phyloP scores from a whole-genome alignment of 768 basidiomycete genomes.

The Tylopilus felleus region DNA sequence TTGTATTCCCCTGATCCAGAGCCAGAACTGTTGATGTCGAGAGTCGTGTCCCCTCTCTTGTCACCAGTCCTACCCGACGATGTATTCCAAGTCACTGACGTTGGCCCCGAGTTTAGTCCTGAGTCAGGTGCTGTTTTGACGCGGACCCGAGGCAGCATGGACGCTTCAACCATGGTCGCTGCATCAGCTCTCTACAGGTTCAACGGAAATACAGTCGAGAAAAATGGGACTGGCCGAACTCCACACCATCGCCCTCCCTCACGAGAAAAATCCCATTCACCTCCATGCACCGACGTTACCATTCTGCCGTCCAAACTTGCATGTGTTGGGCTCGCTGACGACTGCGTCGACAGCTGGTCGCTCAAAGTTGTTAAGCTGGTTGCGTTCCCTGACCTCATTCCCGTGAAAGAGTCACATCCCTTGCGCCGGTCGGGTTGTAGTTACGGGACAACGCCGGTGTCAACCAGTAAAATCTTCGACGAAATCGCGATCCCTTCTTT shows the following conservation, averaged over 20 bases:
- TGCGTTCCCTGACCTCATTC: conserved; percentile 70
- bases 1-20: conserved; percentile 51
- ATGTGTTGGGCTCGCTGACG: conserved; percentile 72
- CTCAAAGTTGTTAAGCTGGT: conserved; percentile 76
- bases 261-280: conserved; percentile 48
- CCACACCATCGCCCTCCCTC: conserved; percentile 14
- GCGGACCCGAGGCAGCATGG: conserved; percentile 41
- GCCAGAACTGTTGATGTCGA: conserved; percentile 33
- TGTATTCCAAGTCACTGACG: conserved; percentile 28
- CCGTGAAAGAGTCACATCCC: conserved; percentile 20
- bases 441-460: conserved; percentile 1
- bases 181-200: conserved; percentile 7
- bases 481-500: conserved; percentile 20
- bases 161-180: conserved; percentile 23
- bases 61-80: conserved; percentile 32
- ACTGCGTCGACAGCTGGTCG: conserved; percentile 66
- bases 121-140: conserved; percentile 48
- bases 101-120: conserved; percentile 28
- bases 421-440: conserved; percentile 2
- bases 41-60: conserved; percentile 30
- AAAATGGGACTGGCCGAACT: not conserved
- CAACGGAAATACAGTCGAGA: conserved; percentile 4
- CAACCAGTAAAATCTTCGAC: conserved; percentile 7
- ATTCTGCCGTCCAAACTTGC: conserved; percentile 68
- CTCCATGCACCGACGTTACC: conserved; percentile 55